Evolutionary conservation across 2,329 filamentous ascomycete species (phyloP).

Genomic region (Ophiostoma pallidulum): DNA sequence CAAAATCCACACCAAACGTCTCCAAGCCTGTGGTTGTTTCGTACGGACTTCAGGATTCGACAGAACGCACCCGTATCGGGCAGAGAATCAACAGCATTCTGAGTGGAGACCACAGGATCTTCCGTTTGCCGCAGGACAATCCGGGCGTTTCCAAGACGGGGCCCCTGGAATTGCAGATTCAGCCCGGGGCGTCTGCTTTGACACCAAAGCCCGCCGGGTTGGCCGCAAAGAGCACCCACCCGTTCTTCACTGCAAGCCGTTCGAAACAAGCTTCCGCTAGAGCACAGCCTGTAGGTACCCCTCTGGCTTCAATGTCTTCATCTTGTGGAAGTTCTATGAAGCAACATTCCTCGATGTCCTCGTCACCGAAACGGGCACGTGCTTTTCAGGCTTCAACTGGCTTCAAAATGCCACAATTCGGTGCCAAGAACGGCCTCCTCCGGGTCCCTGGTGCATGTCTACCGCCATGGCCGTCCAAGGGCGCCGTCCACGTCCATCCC

Average conservation of each 20-base stretch:
- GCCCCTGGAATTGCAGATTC: too few species aligned
- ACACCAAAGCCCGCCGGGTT: background rate
- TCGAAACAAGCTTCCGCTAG: slow-evolving; percentile 18
- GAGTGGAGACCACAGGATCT: background rate
- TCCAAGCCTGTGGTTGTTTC: background rate
- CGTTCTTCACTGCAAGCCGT: slow-evolving; percentile 57
- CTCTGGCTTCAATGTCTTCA: slow-evolving; percentile 18
- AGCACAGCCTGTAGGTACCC: slow-evolving; percentile 16
- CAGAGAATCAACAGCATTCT: slow-evolving; percentile 8
- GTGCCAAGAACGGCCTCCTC: slow-evolving; percentile 34
- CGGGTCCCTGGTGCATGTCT: slow-evolving; percentile 58
- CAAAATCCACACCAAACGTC: slow-evolving; percentile 1
- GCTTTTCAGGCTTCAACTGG: slow-evolving; percentile 20
- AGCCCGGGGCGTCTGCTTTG: too few species aligned
- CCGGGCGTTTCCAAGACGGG: background rate
- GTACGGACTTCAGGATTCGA: slow-evolving; percentile 9
- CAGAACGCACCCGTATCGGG: slow-evolving; percentile 9
- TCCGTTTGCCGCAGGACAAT: background rate
- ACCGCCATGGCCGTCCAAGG: slow-evolving; percentile 62
- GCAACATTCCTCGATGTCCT: slow-evolving; percentile 45
- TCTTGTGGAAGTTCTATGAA: slow-evolving; percentile 17
- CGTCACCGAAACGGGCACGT: slow-evolving; percentile 37
- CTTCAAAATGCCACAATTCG: slow-evolving; percentile 30
- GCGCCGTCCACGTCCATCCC: slow-evolving; percentile 46
- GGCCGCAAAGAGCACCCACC: slow-evolving; percentile 34